Evolutionary conservation across 164 flowering plant genomes (phyloP).

Genomic region (Vitis rupestris): DNA sequence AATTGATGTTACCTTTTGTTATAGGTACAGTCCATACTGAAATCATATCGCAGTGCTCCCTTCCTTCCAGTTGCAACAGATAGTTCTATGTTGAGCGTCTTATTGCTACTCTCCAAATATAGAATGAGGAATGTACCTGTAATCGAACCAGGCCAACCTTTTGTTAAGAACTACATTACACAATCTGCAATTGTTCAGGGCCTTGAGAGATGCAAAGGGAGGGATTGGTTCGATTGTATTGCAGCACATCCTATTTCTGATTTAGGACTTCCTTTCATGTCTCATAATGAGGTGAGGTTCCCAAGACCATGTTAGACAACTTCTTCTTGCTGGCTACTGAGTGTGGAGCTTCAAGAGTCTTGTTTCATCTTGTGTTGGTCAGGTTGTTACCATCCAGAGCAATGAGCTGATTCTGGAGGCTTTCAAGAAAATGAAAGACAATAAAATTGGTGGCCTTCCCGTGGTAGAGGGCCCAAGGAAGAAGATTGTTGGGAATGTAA

Average conservation of each 20-base stretch:
- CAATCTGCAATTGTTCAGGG: slow-evolving; percentile 86
- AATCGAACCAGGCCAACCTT: slow-evolving; percentile 60
- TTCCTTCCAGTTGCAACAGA: slow-evolving; percentile 73
- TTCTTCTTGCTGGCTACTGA: not conserved
- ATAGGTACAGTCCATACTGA: slow-evolving; percentile 72
- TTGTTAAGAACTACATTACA: slow-evolving; percentile 78
- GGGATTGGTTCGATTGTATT: slow-evolving; percentile 91
- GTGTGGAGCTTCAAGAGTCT: not conserved
- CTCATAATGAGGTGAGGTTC: slow-evolving; percentile 46
- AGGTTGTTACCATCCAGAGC: slow-evolving; percentile 65
- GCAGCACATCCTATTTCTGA: slow-evolving; percentile 59
- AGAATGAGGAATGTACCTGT: slow-evolving; percentile 86
- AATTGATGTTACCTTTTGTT: slow-evolving; percentile 8
- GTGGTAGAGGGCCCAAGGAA: slow-evolving; percentile 59
- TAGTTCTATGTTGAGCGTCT: slow-evolving; percentile 78
- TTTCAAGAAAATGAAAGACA: slow-evolving; percentile 85
- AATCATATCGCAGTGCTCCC: slow-evolving; percentile 82
- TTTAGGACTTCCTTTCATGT: slow-evolving; percentile 90
- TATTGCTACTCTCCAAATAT: slow-evolving; percentile 82
- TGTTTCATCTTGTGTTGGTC: slow-evolving; percentile 11
- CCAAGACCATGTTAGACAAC: not conserved
- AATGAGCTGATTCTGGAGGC: slow-evolving; percentile 77
- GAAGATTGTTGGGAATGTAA: slow-evolving; percentile 72
- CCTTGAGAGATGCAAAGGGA: slow-evolving; percentile 73
- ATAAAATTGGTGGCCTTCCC: slow-evolving; percentile 87